A percentile compares a stretch with the other conserved stretches of the same genome.
Conservation (phyloP, 768 basidiomycete species). For the Crassisporium funariophilum region DNA sequence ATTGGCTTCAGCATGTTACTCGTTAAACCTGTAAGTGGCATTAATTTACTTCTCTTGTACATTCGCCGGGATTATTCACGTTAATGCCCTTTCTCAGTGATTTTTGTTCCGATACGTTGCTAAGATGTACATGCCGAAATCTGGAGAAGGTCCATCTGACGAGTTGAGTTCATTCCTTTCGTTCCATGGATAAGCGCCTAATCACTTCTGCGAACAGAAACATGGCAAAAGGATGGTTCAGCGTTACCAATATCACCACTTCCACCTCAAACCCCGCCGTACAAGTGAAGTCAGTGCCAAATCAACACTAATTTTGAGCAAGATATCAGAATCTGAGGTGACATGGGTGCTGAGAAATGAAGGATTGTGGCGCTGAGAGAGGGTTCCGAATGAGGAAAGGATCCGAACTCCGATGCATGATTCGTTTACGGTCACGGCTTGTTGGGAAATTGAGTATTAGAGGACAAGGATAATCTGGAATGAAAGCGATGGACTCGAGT, state of each 20-base stretch:
- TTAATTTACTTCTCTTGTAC: too few species aligned
- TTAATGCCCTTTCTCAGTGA: not conserved
- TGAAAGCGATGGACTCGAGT: slow-evolving; percentile 49
- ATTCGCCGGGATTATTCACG: slow-evolving; percentile 2
- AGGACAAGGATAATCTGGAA: slow-evolving; percentile 9
- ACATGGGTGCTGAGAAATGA: too few species aligned
- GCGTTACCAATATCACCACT: slow-evolving; percentile 70
- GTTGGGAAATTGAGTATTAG: not conserved
- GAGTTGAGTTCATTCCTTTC: too few species aligned
- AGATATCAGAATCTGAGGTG: too few species aligned
- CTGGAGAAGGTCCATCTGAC: slow-evolving; percentile 66
- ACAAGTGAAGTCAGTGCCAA: slow-evolving; percentile 61
- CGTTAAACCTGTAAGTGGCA: not conserved
- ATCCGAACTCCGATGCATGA: slow-evolving; percentile 31
- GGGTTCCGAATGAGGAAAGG: too few species aligned
- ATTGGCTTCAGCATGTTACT: not conserved
- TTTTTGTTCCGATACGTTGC: slow-evolving; percentile 57
- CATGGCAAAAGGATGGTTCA: slow-evolving; percentile 60
- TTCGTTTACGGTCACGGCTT: too few species aligned
- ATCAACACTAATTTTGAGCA: too few species aligned
- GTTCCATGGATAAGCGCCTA: too few species aligned
- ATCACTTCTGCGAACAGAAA: too few species aligned
- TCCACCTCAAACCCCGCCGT: slow-evolving; percentile 50
- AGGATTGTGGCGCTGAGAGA: too few species aligned
- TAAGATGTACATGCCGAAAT: slow-evolving; percentile 48